Evolutionary conservation across 2,329 filamentous ascomycete species (phyloP), one percentile per base, ranked within the genome.

Genomic region (Paecilomyces niveus): DNA sequence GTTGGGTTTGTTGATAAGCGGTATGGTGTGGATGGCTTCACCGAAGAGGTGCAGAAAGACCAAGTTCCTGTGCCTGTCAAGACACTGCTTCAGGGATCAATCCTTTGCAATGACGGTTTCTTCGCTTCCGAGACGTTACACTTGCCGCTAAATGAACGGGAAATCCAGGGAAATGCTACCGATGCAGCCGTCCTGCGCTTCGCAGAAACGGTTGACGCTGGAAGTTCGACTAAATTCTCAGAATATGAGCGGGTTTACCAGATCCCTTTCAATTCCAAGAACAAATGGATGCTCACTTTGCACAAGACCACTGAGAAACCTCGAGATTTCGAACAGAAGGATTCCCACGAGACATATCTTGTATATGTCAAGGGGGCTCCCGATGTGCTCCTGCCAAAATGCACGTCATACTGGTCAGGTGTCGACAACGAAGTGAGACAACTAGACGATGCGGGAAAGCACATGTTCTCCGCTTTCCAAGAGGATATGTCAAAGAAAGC

Each of bases 231-330:
- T 80, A 85, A 53, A 75, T 86, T 7, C 81, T 84, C 10, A 76
- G 24, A 80, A 61, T 90, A 87, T 85, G 80, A 81, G 50, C 85
- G 83, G 57, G 81, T 85, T 2, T 90, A 86, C 65, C 85, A 89
- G 58, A 78, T 90, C 22, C 85, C 87, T 0, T 92, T 92, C 75
- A 92, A 92, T 75, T 90, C 87, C 71, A 90, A 90, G 76, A 92
- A 92, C 76, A 92, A 92, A 72, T 92, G 86, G 73, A 92, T 91
- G 84, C 83, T 92, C 55, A 82, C 85, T 32, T 80, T 87, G 59
- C 63, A 64, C 58, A 60, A 63, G 58, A 69, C 63, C 65, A 62
- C 68, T 74, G 31, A 67, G 71, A 10, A 70, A 76, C 49, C 32
- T 32, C 33, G 50, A 21, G 49, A 15, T 11, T 1, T 26, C 1